Evolutionary conservation across 2,329 filamentous ascomycete genomes (phyloP), one percentile per base, ranked within the genome.

Genomic region (Xylariaceae sp.): DNA sequence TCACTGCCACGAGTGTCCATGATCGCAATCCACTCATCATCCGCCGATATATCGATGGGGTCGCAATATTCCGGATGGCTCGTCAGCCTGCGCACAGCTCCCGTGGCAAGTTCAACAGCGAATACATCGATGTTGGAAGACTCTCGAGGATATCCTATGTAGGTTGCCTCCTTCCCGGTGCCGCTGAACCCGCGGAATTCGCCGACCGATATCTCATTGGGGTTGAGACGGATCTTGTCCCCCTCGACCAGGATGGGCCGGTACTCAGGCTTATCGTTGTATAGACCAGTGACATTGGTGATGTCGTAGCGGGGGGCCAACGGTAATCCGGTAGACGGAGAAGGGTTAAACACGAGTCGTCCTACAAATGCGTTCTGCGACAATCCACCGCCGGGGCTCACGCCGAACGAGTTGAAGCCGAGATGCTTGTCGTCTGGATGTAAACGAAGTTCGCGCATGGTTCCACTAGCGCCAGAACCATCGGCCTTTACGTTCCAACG

Each of bases 111-210:
- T 34, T 70, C 50, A 6, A 58, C 59, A 2, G 66, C 66, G 38
- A 62, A 70, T 5, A 69, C 46, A 41, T 71, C 68, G 40, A 69
- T 64, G 34, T 70, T 72, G 44, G 50, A 62, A 1, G 67, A 65
- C 48, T 72, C 67, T 6, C 35, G 34, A 0, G 64, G 50, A 34
- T 52, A 54, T 2, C 67, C 68, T 4, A 71, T 52, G 46, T 68
- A 71, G 3, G 31, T 11, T 13, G 19, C 14, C 5, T 19, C 13
- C 12, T 15, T 23, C 2, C 14, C 24, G 14, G 18, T 34, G 23
- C 30, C 17, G 13, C 14, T 11, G 13, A 30, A 21, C 9, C 15
- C 21, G 9, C 13, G 16, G 32, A 16, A 28, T 13, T 36, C 32
- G 3, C 32, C n/a, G 7, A 19, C 24, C 13, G 17, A 21, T 12